Conservation (phyloP, 441 rosid genomes). For the Dalechampia spathulata region DNA sequence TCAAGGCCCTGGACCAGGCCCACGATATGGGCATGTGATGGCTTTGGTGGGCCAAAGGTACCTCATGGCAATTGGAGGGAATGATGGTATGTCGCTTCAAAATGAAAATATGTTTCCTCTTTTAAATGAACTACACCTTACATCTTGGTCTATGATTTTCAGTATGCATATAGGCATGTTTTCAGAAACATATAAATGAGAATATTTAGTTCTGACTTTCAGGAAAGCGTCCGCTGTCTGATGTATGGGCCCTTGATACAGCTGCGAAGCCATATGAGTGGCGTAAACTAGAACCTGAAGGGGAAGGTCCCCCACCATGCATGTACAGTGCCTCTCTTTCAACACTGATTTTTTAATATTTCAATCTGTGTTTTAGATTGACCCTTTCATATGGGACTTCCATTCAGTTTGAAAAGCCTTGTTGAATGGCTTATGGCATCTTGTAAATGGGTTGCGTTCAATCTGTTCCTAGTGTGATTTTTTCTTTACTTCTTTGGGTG, state of each 20-base stretch:
- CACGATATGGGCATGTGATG: conserved; percentile 99
- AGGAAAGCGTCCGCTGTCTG: conserved; percentile 98
- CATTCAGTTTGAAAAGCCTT: neutral
- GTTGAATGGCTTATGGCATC: neutral
- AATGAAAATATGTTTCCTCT: conserved; percentile 5
- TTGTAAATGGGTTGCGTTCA: neutral
- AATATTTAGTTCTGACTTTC: conserved; percentile 17
- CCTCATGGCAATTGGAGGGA: conserved; percentile 92
- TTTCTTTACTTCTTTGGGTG: neutral
- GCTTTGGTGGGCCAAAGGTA: conserved; percentile 99
- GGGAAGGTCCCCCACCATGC: conserved; percentile 99
- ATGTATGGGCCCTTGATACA: conserved; percentile 99
- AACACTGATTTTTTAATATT: too few species aligned
- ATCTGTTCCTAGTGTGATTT: neutral
- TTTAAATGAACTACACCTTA: conserved; percentile 7
- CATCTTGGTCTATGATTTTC: neutral
- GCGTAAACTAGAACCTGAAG: conserved; percentile 99
- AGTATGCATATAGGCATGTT: neutral
- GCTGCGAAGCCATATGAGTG: conserved; percentile 99
- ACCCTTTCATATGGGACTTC: too few species aligned
- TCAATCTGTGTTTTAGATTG: too few species aligned
- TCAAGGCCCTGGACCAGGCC: conserved; percentile 99
- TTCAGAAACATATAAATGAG: too few species aligned
- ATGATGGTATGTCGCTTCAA: conserved; percentile 50
- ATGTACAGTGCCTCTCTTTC: conserved; percentile 41